Conservation (phyloP, 2,329 filamentous ascomycete genomes). For the Huntiella abstrusa region DNA sequence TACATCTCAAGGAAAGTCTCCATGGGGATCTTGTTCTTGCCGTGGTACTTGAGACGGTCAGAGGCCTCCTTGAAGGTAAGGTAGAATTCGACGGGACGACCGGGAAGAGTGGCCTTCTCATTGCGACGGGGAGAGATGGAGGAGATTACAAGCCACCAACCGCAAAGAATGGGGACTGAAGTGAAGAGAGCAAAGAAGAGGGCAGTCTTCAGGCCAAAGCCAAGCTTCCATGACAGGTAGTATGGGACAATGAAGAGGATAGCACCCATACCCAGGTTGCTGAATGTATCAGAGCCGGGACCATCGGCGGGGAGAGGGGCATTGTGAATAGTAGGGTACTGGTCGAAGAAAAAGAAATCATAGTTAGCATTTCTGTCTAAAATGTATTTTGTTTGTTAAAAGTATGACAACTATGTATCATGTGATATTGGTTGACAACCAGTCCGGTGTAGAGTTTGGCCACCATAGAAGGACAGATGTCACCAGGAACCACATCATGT, state of each 20-base stretch:
- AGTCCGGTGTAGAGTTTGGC: no score
- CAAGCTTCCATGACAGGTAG: slow-evolving; percentile 66
- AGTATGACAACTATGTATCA: background rate
- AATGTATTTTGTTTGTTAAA: background rate
- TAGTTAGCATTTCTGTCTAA: slow-evolving; percentile 4
- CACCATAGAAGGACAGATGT: no score
- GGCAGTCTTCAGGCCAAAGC: slow-evolving; percentile 72
- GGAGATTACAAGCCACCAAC: slow-evolving; percentile 61
- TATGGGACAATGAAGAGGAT: slow-evolving; percentile 53
- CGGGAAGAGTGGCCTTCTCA: slow-evolving; percentile 75
- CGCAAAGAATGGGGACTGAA: slow-evolving; percentile 60
- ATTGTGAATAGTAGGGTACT: slow-evolving; percentile 88
- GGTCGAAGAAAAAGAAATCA: slow-evolving; percentile 15
- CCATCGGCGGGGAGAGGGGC: slow-evolving; percentile 81
- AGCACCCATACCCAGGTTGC: slow-evolving; percentile 56
- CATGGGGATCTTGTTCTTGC: slow-evolving; percentile 66
- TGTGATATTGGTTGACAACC: background rate
- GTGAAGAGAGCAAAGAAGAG: slow-evolving; percentile 74
- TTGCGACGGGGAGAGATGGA: slow-evolving; percentile 73
- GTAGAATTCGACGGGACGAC: slow-evolving; percentile 79
- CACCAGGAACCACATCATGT: no score
- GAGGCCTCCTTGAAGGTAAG: slow-evolving; percentile 56
- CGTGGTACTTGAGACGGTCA: slow-evolving; percentile 48
- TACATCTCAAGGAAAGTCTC: slow-evolving; percentile 97
- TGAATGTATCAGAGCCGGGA: slow-evolving; percentile 69